phyloP scores from a whole-genome alignment of 306 rosid genomes.

The Bauhinia variegata region DNA sequence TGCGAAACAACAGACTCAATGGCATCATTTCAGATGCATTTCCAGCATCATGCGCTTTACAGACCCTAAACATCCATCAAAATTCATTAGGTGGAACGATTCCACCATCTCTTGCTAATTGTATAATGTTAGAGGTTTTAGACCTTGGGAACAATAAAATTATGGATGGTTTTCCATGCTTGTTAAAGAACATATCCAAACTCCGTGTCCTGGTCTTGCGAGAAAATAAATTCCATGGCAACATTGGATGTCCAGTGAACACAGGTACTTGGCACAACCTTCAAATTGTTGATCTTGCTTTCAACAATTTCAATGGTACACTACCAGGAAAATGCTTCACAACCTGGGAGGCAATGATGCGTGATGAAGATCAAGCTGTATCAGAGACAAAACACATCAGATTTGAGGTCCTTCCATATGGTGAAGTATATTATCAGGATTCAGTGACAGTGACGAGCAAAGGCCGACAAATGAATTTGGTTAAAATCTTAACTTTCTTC shows the following conservation, averaged over 20 bases:
- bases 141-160: constrained; percentile 31
- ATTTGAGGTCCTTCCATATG: neutral
- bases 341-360: constrained; percentile 21
- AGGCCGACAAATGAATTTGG: constrained; percentile 17
- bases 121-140: neutral
- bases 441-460: constrained; percentile 4
- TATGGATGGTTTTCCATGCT: neutral
- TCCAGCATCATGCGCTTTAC: constrained; percentile 24
- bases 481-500: neutral
- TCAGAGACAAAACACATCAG: neutral
- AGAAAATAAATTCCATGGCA: constrained; percentile 7
- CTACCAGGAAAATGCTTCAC: neutral
- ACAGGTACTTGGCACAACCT: constrained; percentile 7
- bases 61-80: constrained; percentile 34
- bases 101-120: constrained; percentile 22
- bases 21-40: constrained; percentile 16
- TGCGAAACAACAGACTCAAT: constrained; percentile 33
- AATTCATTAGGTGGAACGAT: constrained; percentile 33
- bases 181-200: neutral
- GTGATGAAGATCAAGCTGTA: neutral
- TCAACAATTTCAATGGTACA: constrained; percentile 27
- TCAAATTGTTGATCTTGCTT: constrained; percentile 33
- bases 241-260: neutral
- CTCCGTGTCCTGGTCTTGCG: constrained; percentile 30
- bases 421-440: constrained; percentile 29